Evolutionary conservation across 2,329 filamentous ascomycete species (phyloP).

Genomic region (Beauveria asiatica): DNA sequence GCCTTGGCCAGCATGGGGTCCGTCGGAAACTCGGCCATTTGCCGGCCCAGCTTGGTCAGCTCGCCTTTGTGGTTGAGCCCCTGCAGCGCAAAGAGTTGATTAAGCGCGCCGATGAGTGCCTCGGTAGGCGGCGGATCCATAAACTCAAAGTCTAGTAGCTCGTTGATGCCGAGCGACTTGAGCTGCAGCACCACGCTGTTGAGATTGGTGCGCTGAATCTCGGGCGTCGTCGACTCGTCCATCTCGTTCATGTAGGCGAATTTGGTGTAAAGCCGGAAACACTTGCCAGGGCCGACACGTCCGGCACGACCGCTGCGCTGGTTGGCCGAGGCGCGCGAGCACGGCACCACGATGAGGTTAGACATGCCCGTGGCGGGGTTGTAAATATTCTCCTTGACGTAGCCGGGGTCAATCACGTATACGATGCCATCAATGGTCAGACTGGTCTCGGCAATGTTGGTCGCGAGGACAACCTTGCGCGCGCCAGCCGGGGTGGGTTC

Average conservation of each 20-base stretch:
- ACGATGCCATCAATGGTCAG: conserved; percentile 94
- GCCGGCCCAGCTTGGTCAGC: conserved; percentile 80
- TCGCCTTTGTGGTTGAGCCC: conserved; percentile 83
- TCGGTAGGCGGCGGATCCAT: conserved; percentile 90
- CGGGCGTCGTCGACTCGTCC: conserved; percentile 82
- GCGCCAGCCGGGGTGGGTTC: conserved; percentile 79
- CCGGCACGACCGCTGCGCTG: conserved; percentile 89
- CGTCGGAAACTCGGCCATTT: conserved; percentile 92
- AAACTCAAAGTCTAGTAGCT: conserved; percentile 89
- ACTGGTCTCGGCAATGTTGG: conserved; percentile 94
- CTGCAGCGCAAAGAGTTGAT: conserved; percentile 85
- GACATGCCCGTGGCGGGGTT: conserved; percentile 90
- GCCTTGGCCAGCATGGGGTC: conserved; percentile 88
- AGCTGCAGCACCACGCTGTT: conserved; percentile 76
- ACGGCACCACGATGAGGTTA: conserved; percentile 81
- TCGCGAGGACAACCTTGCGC: conserved; percentile 86
- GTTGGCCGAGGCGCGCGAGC: conserved; percentile 84
- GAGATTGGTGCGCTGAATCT: conserved; percentile 86
- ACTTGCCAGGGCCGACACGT: conserved; percentile 85
- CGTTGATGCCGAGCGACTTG: conserved; percentile 85
- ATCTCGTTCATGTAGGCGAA: conserved; percentile 93
- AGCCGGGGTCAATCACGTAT: conserved; percentile 92
- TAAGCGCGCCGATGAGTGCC: conserved; percentile 78
- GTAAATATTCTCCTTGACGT: conserved; percentile 92
- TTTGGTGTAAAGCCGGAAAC: conserved; percentile 88